Evolutionary conservation across 2,329 filamentous ascomycete species (phyloP), one percentile per base, ranked within the genome.

Genomic region (Chaetomium sp.): DNA sequence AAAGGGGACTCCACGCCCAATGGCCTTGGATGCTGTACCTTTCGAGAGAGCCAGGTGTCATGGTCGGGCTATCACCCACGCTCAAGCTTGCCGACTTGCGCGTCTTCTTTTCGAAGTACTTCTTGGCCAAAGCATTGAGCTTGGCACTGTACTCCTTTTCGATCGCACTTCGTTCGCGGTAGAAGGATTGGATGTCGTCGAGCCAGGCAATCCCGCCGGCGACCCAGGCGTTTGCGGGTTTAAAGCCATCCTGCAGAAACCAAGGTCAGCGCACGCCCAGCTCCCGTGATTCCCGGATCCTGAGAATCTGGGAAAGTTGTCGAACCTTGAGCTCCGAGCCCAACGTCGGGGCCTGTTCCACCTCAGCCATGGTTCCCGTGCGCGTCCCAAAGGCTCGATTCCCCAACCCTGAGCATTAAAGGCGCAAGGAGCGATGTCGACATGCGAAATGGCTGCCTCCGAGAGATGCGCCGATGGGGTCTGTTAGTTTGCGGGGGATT

Each of bases 141-240:
- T 92, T 97, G 61, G 87, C 81, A 66, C 89, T 88, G 71, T 99
- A 97, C 71, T 99, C 95, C 74, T 96, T 96, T 75, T 99, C 94
- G 70, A 99, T 96, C 38, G 78, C 84, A 68, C 90, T 89, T 56
- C 95, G 84, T 73, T 99, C 94, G 61, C 94, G 89, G 77, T 97
- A 99, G 77, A 97, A 99, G 68, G 89, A 86, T 71, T 99, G 90
- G 61, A 99, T 89, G 66, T 99, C 94, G 67, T 96, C 92, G 57
- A 99, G 85, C 92, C 92, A 99, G 62, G 82, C 78, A 70, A 99
- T 95, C 61, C 92, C 91, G 70, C 89, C 86, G 61, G 84, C 79
- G 55, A 95, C 89, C 94, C 94, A 99, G 66, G 81, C 84, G 74
- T 91, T 96, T 70, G 95, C 91, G 14, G 90, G 84, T 74, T 95